Evolutionary conservation across 108 stramenopile species (phyloP).

Genomic region (Epithemia pelagica): DNA sequence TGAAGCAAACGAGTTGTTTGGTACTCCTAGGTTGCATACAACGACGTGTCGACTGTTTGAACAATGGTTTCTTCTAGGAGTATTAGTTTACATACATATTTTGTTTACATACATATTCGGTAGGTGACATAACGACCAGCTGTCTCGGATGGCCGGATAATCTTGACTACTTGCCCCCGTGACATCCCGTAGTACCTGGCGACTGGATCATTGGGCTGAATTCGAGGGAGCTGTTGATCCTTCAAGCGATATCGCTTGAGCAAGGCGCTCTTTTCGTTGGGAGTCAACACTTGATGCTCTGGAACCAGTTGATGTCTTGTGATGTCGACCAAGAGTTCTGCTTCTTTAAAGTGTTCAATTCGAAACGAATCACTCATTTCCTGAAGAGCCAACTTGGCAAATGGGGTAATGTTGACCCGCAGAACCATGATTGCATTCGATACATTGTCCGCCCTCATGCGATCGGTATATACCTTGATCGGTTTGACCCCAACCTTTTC

Average conservation of each 20-base stretch:
- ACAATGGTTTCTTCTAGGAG: no score
- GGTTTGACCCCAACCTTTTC: slow-evolving; percentile 93
- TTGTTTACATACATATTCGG: slow-evolving; percentile 88
- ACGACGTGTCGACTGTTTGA: no score
- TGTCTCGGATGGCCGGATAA: slow-evolving; percentile 97
- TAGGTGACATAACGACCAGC: slow-evolving; percentile 99
- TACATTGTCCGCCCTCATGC: slow-evolving; percentile 63
- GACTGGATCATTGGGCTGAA: slow-evolving; percentile 96
- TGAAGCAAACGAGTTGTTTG: no score
- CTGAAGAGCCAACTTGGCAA: slow-evolving; percentile 87
- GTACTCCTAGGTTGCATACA: no score
- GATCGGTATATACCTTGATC: slow-evolving; percentile 87
- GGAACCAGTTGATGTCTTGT: slow-evolving; percentile 96
- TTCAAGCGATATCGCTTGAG: slow-evolving; percentile 95
- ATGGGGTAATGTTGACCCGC: slow-evolving; percentile 85
- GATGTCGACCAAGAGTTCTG: slow-evolving; percentile 97
- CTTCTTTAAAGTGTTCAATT: slow-evolving; percentile 98
- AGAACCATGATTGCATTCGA: slow-evolving; percentile 50
- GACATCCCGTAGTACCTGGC: slow-evolving; percentile 98
- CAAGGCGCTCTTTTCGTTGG: slow-evolving; percentile 91
- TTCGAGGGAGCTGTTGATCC: slow-evolving; percentile 97
- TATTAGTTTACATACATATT: no score
- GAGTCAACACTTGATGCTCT: slow-evolving; percentile 86
- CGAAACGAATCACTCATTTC: slow-evolving; percentile 84
- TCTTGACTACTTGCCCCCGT: slow-evolving; percentile 96